Evolutionary conservation across 2,329 filamentous ascomycete species (phyloP).

Genomic region (Chalaropsis ovoidea): DNA sequence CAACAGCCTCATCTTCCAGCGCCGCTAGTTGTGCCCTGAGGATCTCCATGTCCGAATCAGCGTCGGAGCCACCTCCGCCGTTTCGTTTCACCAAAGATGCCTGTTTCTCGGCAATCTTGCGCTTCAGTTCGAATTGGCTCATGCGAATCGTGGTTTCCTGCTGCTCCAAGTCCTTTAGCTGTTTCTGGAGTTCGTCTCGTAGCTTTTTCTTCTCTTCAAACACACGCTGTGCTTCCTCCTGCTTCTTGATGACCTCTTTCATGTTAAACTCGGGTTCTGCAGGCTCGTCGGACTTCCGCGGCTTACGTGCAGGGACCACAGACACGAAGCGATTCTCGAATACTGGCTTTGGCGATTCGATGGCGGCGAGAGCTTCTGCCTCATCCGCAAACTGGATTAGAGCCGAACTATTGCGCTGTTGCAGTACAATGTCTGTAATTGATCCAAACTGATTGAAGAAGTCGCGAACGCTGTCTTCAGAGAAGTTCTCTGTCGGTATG

Average conservation of each 20-base stretch:
- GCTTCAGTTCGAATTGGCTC: conserved; percentile 55
- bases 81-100: conserved; percentile 39
- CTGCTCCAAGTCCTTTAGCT: conserved; percentile 54
- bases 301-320: conserved; percentile 35
- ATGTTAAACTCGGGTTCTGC: conserved; percentile 52
- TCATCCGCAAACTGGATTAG: conserved; percentile 59
- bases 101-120: conserved; percentile 51
- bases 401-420: conserved; percentile 56
- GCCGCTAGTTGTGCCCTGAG: conserved; percentile 62
- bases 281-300: conserved; percentile 23
- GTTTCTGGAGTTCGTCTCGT: conserved; percentile 51
- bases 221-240: conserved; percentile 60
- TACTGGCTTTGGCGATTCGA: conserved; percentile 66
- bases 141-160: conserved; percentile 52
- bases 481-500: conserved; percentile 62
- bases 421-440: conserved; percentile 54
- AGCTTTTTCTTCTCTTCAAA: conserved; percentile 57
- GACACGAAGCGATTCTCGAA: conserved; percentile 83
- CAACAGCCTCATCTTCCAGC: conserved; percentile 62
- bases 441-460: conserved; percentile 66
- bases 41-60: conserved; percentile 47
- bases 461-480: conserved; percentile 51
- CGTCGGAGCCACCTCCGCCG: conserved; percentile 28
- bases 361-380: conserved; percentile 57
- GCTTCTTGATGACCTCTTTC: conserved; percentile 57